Percentiles rank a stretch among this genome's conserved stretches.
These are phyloP conservation scores for Rhizopogon roseolus DNA, from an alignment of 768 basidiomycete genomes.

Conservation along the genomic window DNA sequence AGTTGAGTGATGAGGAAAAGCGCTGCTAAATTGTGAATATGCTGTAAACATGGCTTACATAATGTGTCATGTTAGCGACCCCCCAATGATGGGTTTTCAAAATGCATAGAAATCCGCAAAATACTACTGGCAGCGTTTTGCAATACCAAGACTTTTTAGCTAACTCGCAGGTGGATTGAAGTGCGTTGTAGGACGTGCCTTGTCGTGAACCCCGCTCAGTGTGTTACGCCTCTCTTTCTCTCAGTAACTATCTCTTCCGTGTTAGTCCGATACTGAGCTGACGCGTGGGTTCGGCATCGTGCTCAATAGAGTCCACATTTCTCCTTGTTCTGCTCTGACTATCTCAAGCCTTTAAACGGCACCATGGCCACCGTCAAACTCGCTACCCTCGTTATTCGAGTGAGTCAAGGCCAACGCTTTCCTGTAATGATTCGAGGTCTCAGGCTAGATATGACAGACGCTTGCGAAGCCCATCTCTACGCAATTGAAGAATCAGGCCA, in stretches of 20 bases:
- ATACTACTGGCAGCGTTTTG: too few species aligned
- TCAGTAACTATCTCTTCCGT: background rate
- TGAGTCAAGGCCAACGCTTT: conserved; percentile 31
- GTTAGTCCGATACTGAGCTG: background rate
- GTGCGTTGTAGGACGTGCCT: background rate
- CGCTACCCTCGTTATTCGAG: conserved; percentile 69
- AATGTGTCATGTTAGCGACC: background rate
- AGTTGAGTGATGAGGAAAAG: conserved; percentile 1
- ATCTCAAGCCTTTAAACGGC: background rate
- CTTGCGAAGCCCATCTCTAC: conserved; percentile 77
- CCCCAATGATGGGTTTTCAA: background rate
- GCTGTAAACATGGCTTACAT: background rate
- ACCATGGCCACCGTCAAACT: conserved; percentile 72
- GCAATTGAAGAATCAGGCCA: conserved; percentile 65
- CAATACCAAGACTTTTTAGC: too few species aligned
- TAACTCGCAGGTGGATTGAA: background rate
- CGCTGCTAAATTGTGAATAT: background rate
- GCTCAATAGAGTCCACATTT: background rate
- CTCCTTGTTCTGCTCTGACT: background rate
- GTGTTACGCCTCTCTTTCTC: background rate
- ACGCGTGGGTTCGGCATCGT: background rate
- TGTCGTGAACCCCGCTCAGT: background rate
- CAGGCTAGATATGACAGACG: conserved; percentile 42
- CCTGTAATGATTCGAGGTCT: background rate
- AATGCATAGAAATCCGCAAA: too few species aligned